These are phyloP conservation scores for Calycina herbarum DNA, from an alignment of 2,329 filamentous ascomycete species.

Conservation along the genomic window DNA sequence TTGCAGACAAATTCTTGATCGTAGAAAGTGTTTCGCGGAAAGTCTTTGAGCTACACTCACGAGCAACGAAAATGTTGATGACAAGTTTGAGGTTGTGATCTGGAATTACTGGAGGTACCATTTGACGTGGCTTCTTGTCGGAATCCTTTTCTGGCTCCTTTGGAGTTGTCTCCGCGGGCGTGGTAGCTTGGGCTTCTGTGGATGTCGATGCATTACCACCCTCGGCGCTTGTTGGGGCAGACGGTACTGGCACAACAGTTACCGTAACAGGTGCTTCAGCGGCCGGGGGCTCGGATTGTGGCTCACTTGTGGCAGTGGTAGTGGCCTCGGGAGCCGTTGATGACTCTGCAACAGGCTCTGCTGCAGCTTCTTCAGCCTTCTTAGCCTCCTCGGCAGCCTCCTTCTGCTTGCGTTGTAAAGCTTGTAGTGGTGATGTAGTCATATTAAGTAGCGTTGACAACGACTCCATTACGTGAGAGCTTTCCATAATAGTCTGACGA, in stretches of 20 bases:
- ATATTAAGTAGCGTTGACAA: conserved; percentile 83
- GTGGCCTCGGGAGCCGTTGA: background rate
- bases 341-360: conserved; percentile 24
- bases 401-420: conserved; percentile 79
- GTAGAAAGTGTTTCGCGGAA: conserved; percentile 97
- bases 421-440: conserved; percentile 82
- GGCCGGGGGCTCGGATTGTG: conserved; percentile 17
- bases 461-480: conserved; percentile 93
- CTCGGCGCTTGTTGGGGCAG: conserved; percentile 18
- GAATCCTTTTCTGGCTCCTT: conserved; percentile 32
- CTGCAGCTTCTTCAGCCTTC: conserved; percentile 35
- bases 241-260: conserved; percentile 16
- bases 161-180: conserved; percentile 30
- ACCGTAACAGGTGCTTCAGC: conserved; percentile 12
- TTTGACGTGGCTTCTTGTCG: conserved; percentile 45
- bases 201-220: conserved; percentile 25
- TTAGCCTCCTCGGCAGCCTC: conserved; percentile 61
- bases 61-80: conserved; percentile 93
- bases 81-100: conserved; percentile 87
- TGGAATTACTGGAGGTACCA: conserved; percentile 83
- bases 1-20: conserved; percentile 96
- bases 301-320: conserved; percentile 17
- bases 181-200: conserved; percentile 22
- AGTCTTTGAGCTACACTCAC: conserved; percentile 95
- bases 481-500: conserved; percentile 94